Evolutionary conservation across 805 yeast species (phyloP).

Genomic region (Nakazawaea pomicola): DNA sequence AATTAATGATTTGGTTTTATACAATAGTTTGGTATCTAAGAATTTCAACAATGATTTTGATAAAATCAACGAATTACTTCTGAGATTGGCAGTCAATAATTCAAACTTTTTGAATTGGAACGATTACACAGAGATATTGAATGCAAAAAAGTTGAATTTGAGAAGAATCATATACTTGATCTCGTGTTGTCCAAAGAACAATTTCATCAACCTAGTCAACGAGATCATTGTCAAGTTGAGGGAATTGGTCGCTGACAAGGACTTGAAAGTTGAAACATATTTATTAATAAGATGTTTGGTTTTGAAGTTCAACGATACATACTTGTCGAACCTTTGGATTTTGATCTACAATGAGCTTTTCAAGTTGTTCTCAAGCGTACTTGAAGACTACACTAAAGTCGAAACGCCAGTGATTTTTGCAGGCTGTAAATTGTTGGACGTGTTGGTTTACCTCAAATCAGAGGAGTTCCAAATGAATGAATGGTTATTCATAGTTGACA

Average conservation of each 20-base stretch:
- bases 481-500: conserved; percentile 82
- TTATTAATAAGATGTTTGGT: conserved; percentile 60
- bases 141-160: conserved; percentile 45
- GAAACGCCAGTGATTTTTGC: conserved; percentile 42
- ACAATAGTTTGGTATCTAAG: conserved; percentile 34
- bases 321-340: conserved; percentile 68
- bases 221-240: conserved; percentile 44
- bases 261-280: conserved; percentile 40
- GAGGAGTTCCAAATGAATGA: conserved; percentile 77
- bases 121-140: conserved; percentile 51
- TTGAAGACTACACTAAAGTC: conserved; percentile 23
- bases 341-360: conserved; percentile 58
- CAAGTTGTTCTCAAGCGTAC: conserved; percentile 13
- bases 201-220: conserved; percentile 41
- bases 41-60: conserved; percentile 40
- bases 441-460: conserved; percentile 56
- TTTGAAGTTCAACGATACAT: conserved; percentile 56
- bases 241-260: conserved; percentile 30
- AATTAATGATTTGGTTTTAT: conserved; percentile 1
- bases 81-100: conserved; percentile 7
- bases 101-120: conserved; percentile 71
- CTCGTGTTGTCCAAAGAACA: conserved; percentile 57
- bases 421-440: conserved; percentile 76
- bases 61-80: conserved; percentile 18
- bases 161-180: conserved; percentile 62